Evolutionary conservation across 495 filamentous ascomycete genomes (phyloP).

Genomic region (Usnea hakonensis): DNA sequence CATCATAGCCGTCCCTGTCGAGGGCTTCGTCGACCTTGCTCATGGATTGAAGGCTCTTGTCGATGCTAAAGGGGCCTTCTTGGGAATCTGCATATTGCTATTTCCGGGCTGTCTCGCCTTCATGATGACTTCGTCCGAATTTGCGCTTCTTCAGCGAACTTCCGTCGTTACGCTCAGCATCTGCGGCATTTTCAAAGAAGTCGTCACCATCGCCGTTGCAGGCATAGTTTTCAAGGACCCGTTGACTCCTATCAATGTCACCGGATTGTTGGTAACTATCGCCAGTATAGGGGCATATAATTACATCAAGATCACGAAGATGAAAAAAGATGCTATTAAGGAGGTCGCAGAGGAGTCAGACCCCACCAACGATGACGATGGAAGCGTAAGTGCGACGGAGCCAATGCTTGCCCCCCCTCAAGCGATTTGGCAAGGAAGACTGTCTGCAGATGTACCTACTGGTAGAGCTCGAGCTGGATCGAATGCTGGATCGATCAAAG

Average conservation of each 20-base stretch:
- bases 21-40: slow-evolving; percentile 62
- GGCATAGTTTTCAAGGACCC: slow-evolving; percentile 82
- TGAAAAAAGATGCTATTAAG: slow-evolving; percentile 56
- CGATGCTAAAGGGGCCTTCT: slow-evolving; percentile 53
- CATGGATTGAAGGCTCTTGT: slow-evolving; percentile 55
- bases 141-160: slow-evolving; percentile 88
- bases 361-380: slow-evolving; percentile 6
- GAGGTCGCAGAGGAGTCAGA: slow-evolving; percentile 12
- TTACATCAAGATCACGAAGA: slow-evolving; percentile 84
- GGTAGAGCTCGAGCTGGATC: slow-evolving; percentile 3
- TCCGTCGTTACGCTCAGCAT: slow-evolving; percentile 94
- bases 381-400: slow-evolving; percentile 16
- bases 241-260: slow-evolving; percentile 81
- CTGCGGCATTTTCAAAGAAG: slow-evolving; percentile 98
- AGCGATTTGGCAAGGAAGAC: background rate
- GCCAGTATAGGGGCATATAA: slow-evolving; percentile 83
- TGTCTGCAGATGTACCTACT: background rate
- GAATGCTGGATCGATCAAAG: slow-evolving; percentile 1
- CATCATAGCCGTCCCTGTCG: slow-evolving; percentile 73
- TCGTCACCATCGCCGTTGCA: slow-evolving; percentile 88
- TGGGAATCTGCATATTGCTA: slow-evolving; percentile 57
- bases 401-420: slow-evolving; percentile 18
- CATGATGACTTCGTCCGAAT: slow-evolving; percentile 93
- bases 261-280: slow-evolving; percentile 83
- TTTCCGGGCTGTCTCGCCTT: slow-evolving; percentile 93